Base-by-base conservation (phyloP, 2,329 filamentous ascomycete species). In the Ascosphaera apis region DNA sequence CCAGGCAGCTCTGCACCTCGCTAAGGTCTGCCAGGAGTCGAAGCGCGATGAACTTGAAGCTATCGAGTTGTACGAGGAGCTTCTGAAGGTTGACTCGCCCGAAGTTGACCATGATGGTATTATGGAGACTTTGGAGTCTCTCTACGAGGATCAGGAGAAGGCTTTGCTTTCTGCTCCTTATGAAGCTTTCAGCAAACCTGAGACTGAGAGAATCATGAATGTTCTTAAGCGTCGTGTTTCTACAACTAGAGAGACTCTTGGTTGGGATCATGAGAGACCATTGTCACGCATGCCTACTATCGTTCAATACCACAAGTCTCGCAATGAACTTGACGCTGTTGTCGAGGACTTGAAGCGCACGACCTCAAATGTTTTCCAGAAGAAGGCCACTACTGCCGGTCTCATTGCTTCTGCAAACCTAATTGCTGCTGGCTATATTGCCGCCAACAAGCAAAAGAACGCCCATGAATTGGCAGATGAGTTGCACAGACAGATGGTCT, bases 231-330 rank as follows among this genome's bases (percentile, higher is more conserved):
- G 51, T 36, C 53, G 53, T 4, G 53, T 4, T 21, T 43, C 41
- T 1, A 43, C 44, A 3, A 39, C 50, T 2, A 53, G 51, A 6
- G 41, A 52, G 35, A 48, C 41, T 6, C 45, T 56, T 25, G 53
- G 53, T 4, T 59, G 54, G 50, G 53, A 53, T 3, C 53, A 58
- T 25, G 52, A 56, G 40, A 52, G 54, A 40, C 52, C 53, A 3
- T 45, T 60, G 3, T 44, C 47, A 3, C 47, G 53, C 38, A 44
- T 58, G 42, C 46, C 50, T 23, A 50, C 58, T 40, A 44, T 59
- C 3, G 46, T 55, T 4, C 43, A 39, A 5, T 49, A 59, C 32
- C 46, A 56, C 37, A 45, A 42, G 36, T 50, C 52, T 39, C 52
- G 51, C 37, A 46, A 47, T 11, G 48, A 57, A 37, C 45, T 39